Percentiles rank a stretch among this genome's conserved stretches.
These are phyloP conservation scores for Neoascochyta sp. DNA, from an alignment of 2,329 filamentous ascomycete species.

Conservation along the genomic window DNA sequence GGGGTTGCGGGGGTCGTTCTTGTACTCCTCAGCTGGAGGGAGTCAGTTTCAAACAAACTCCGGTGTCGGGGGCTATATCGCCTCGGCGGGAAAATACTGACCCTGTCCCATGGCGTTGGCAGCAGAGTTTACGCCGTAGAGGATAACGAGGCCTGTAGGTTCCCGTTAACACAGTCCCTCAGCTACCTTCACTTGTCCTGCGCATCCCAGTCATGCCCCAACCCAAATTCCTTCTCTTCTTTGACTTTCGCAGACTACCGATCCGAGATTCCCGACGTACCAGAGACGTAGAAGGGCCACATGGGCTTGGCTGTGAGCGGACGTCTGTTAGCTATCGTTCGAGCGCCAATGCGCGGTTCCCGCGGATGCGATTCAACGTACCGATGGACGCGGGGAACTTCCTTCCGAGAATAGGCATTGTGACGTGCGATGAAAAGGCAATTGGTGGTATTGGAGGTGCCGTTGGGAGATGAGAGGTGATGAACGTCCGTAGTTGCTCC, in stretches of 20 bases:
- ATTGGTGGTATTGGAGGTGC: slow-evolving; percentile 28
- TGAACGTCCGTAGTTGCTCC: slow-evolving; percentile 16
- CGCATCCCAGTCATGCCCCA: slow-evolving; percentile 8
- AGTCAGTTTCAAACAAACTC: slow-evolving; percentile 16
- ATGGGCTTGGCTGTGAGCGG: slow-evolving; percentile 71
- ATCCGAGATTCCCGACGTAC: slow-evolving; percentile 58
- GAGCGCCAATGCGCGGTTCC: slow-evolving; percentile 2
- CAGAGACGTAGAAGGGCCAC: slow-evolving; percentile 90
- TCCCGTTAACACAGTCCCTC: slow-evolving; percentile 15
- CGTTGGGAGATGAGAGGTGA: slow-evolving; percentile 29
- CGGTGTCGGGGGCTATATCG: background rate
- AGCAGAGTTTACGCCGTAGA: slow-evolving; percentile 86
- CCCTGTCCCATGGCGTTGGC: slow-evolving; percentile 73
- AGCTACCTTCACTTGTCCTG: background rate
- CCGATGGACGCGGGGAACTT: slow-evolving; percentile 51
- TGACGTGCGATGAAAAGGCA: slow-evolving; percentile 30
- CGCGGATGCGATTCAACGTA: slow-evolving; percentile 32
- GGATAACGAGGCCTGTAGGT: slow-evolving; percentile 69
- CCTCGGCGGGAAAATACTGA: slow-evolving; percentile 49
- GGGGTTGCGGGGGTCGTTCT: slow-evolving; percentile 93
- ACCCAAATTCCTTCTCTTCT: slow-evolving; percentile 6
- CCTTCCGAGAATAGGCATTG: slow-evolving; percentile 49
- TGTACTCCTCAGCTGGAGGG: slow-evolving; percentile 77
- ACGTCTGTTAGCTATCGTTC: slow-evolving; percentile 28
- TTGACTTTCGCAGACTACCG: background rate